Conservation (phyloP, 2,329 filamentous ascomycete species). For the Sporothrix schenckii region DNA sequence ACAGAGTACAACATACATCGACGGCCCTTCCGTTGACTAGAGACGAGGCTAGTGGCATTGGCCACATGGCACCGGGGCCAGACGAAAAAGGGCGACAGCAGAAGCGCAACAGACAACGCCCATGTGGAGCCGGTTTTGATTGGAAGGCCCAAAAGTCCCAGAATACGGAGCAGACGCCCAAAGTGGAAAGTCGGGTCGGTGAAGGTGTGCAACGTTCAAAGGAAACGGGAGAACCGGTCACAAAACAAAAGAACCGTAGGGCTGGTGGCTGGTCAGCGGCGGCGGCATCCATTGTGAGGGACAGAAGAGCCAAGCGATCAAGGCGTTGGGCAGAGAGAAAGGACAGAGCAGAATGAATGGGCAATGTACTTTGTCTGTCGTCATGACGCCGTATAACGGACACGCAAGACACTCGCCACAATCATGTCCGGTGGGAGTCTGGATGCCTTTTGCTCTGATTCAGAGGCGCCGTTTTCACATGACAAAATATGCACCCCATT, state of each 20-base stretch:
- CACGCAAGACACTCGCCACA: background rate
- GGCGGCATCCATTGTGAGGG: too few relatives aligned
- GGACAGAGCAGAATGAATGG: background rate
- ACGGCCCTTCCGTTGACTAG: background rate
- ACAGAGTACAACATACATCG: too few relatives aligned
- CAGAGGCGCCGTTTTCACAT: background rate
- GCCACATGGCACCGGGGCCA: conserved; percentile 25
- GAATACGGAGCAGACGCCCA: conserved; percentile 7
- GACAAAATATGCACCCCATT: background rate
- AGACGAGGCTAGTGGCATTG: conserved; percentile 7
- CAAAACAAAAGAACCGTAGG: conserved; percentile 3
- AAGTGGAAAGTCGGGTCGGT: background rate
- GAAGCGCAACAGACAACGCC: background rate
- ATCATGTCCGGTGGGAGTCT: background rate
- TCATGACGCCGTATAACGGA: background rate
- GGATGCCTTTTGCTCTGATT: background rate
- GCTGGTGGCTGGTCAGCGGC: background rate
- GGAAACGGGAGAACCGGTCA: background rate
- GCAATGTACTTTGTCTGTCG: background rate
- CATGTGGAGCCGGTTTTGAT: background rate
- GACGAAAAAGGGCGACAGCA: background rate
- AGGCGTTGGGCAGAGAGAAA: background rate
- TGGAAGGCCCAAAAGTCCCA: background rate
- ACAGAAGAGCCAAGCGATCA: background rate
- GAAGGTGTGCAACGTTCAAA: background rate